Conservation (phyloP, 768 basidiomycete genomes). For the Kockovaella imperatae region DNA sequence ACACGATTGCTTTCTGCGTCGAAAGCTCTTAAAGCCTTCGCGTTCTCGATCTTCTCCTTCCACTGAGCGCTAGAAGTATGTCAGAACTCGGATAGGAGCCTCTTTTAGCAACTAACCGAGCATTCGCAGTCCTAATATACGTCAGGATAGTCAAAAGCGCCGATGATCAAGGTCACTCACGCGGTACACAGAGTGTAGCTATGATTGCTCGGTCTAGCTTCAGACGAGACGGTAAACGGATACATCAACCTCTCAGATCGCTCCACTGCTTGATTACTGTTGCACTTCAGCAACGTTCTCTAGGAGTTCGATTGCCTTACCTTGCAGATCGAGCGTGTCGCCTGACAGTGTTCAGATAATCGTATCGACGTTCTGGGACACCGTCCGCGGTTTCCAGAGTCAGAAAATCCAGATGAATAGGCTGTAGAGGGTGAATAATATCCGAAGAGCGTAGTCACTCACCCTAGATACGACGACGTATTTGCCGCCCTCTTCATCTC, state of each 20-base stretch:
- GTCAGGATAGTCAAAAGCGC: background rate
- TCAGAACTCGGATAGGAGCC: background rate
- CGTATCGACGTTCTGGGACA: constrained; percentile 32
- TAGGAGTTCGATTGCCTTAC: background rate
- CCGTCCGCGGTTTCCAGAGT: constrained; percentile 21
- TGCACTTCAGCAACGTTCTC: constrained; percentile 1
- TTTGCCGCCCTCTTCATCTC: constrained; percentile 36
- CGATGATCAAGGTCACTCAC: constrained; percentile 3
- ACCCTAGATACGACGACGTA: constrained; percentile 37
- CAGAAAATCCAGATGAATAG: constrained; percentile 37
- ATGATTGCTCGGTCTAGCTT: constrained; percentile 8
- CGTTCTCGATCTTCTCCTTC: constrained; percentile 32
- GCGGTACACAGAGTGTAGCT: constrained; percentile 34
- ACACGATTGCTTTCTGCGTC: constrained; percentile 36
- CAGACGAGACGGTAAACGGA: constrained; percentile 31
- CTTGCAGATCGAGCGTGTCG: too few relatives aligned
- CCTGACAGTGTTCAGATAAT: constrained; percentile 13
- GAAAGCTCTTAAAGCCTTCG: constrained; percentile 30
- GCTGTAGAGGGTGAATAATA: constrained; percentile 4
- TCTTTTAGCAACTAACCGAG: constrained; percentile 10
- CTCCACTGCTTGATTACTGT: constrained; percentile 18
- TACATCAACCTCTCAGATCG: constrained; percentile 37
- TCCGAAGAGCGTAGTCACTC: background rate
- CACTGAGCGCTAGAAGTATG: constrained; percentile 23
- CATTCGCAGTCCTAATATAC: constrained; percentile 11